phyloP scores from a whole-genome alignment of 768 basidiomycete genomes.

The Suillus luteus region DNA sequence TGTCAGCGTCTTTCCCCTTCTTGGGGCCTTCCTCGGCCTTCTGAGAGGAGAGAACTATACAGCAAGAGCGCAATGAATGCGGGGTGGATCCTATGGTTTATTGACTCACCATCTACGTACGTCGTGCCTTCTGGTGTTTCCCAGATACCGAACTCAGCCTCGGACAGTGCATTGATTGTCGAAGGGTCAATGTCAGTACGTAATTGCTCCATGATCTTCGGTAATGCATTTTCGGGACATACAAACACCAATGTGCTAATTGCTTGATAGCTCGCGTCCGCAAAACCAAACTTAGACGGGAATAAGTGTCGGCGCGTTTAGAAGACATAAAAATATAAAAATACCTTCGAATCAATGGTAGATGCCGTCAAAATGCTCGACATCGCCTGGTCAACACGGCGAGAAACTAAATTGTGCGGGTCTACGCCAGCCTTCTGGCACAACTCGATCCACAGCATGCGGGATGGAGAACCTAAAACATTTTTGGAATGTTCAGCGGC shows the following conservation, averaged over 20 bases:
- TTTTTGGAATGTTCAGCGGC: background rate
- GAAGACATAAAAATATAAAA: background rate
- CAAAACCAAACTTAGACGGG: slow-evolving; percentile 44
- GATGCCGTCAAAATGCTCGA: slow-evolving; percentile 51
- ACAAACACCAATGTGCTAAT: slow-evolving; percentile 81
- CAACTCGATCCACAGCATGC: slow-evolving; percentile 70
- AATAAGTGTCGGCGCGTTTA: background rate
- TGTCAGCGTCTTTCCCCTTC: slow-evolving; percentile 88
- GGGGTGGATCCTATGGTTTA: background rate
- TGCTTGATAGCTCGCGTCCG: slow-evolving; percentile 73
- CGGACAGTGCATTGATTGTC: slow-evolving; percentile 62
- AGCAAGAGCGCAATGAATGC: slow-evolving; percentile 8
- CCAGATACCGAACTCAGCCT: slow-evolving; percentile 84
- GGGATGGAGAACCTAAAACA: slow-evolving; percentile 21
- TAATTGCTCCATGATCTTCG: slow-evolving; percentile 69
- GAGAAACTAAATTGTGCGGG: slow-evolving; percentile 60
- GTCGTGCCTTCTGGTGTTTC: slow-evolving; percentile 78
- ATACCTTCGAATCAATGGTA: slow-evolving; percentile 45
- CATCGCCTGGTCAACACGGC: slow-evolving; percentile 52
- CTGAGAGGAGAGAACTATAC: slow-evolving; percentile 60
- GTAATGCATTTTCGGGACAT: slow-evolving; percentile 66
- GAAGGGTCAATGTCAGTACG: slow-evolving; percentile 61
- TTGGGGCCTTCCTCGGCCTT: slow-evolving; percentile 50
- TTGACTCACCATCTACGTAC: slow-evolving; percentile 70
- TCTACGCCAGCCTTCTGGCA: slow-evolving; percentile 71